These are phyloP conservation scores for Trichosporon faecale DNA, from an alignment of 1,284 basidiomycete genomes.

Conservation along the genomic window DNA sequence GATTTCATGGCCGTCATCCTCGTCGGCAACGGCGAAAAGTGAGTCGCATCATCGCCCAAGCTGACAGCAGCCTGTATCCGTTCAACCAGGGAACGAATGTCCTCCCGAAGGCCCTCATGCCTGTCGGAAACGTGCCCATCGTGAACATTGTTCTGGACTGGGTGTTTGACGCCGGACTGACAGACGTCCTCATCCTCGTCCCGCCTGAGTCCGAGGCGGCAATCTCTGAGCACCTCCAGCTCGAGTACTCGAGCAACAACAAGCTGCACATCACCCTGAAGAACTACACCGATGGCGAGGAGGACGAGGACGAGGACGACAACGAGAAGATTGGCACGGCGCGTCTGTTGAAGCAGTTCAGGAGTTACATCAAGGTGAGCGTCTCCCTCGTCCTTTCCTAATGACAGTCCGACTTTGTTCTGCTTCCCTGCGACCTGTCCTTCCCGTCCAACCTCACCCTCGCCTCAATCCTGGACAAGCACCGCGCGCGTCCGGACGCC, in stretches of 20 bases:
- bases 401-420: slow-evolving; percentile 68
- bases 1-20: slow-evolving; percentile 83
- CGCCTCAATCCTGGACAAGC: slow-evolving; percentile 70
- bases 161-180: slow-evolving; percentile 80
- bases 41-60: slow-evolving; percentile 34
- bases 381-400: neutral
- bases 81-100: slow-evolving; percentile 49
- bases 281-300: slow-evolving; percentile 42
- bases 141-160: slow-evolving; percentile 79
- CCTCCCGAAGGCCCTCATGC: slow-evolving; percentile 70
- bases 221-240: slow-evolving; percentile 71
- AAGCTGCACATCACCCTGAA: slow-evolving; percentile 36
- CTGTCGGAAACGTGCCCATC: slow-evolving; percentile 81
- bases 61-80: slow-evolving; percentile 43
- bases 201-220: slow-evolving; percentile 68
- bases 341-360: slow-evolving; percentile 47
- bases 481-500: slow-evolving; percentile 68
- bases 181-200: slow-evolving; percentile 79
- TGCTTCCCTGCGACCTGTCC: slow-evolving; percentile 88
- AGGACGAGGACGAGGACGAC: slow-evolving; percentile 35
- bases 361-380: slow-evolving; percentile 43
- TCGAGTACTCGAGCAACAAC: slow-evolving; percentile 39
- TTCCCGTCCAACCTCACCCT: slow-evolving; percentile 71
- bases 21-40: slow-evolving; percentile 85
- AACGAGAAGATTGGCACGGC: slow-evolving; percentile 44